Evolutionary conservation across 176 grass and related monocot genomes (phyloP).

Genomic region (Aegilops umbellulata): DNA sequence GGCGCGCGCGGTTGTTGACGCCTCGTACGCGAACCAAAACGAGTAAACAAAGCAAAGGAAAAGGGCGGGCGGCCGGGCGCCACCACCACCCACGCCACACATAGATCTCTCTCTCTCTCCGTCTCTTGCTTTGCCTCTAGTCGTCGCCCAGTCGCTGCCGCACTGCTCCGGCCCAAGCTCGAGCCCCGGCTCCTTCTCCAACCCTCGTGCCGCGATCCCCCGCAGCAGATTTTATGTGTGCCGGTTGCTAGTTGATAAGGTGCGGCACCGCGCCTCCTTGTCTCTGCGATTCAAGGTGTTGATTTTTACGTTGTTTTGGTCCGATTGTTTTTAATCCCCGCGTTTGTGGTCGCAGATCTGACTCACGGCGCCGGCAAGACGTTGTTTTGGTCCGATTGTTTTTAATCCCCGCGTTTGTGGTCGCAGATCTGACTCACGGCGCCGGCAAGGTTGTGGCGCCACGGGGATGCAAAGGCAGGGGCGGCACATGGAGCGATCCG

Average conservation of each 20-base stretch:
- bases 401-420: background rate
- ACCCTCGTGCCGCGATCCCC: background rate
- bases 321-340: background rate
- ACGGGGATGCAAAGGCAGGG: slow-evolving; percentile 48
- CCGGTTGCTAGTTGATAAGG: background rate
- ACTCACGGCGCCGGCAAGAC: background rate
- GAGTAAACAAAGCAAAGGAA: slow-evolving; percentile 39
- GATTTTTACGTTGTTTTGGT: slow-evolving; percentile 8
- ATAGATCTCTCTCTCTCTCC: slow-evolving; percentile 8
- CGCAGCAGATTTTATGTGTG: background rate
- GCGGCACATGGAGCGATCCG: slow-evolving; percentile 40
- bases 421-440: slow-evolving; percentile 32
- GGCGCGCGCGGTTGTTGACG: background rate
- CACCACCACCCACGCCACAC: slow-evolving; percentile 1
- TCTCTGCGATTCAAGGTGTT: background rate
- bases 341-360: slow-evolving; percentile 34
- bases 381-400: background rate
- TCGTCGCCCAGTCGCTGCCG: slow-evolving; percentile 41
- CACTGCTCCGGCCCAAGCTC: slow-evolving; percentile 3
- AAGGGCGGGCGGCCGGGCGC: background rate
- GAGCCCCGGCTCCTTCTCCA: background rate
- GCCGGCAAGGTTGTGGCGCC: background rate
- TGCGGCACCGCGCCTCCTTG: background rate
- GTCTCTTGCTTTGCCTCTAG: background rate
- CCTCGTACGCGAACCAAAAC: slow-evolving; percentile 32